Evolutionary conservation across 176 grass and related monocot species (phyloP), one percentile per base, ranked within the genome.

Genomic region (Carex cristatella): DNA sequence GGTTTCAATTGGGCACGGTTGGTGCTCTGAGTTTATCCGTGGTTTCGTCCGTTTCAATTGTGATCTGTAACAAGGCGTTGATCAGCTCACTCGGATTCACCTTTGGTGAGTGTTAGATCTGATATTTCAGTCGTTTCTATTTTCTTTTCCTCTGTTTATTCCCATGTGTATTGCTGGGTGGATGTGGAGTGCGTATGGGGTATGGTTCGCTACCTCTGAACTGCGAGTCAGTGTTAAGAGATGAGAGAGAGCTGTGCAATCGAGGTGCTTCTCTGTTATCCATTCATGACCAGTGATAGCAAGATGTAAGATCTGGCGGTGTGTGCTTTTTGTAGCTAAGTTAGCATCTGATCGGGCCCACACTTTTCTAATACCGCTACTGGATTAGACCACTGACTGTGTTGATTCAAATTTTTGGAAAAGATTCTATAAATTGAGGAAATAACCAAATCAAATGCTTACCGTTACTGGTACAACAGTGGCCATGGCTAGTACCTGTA

Each of bases 51-150:
- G 94, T 97, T 68, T 97, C 94, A 67, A 97, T 97, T 71, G 94
- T 97, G 80, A 94, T 97, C 87, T 97, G 94, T 61, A 97, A 97
- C 90, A 97, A 97, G 92, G 94, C 94, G 23, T 87, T 97, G 85
- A 97, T 97, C 83, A 97, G 92, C 89, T 91, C 92, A 44, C 94
- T 97, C 42, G 89, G 94, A 84, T 97, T 97, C 89, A 97, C 56
- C 89, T 97, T 97, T 8, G 94, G 94, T 97, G 81, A 49, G 85
- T 88, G 89, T 54, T 68, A 67, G 81, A 83, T 83, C 81, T 83
- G 19, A 83, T 48, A 30, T 49, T 65, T 30, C 46, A 32, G 19
- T 23, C 46, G 4, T 68, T 66, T 28, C 48, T 67, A 7, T 63
- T 63, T 9, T 11, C 0, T 63, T 63, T 64, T 27, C 33, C 35